Evolutionary conservation across 495 filamentous ascomycete genomes (phyloP).

Genomic region (Penicillium psychrofluorescens): DNA sequence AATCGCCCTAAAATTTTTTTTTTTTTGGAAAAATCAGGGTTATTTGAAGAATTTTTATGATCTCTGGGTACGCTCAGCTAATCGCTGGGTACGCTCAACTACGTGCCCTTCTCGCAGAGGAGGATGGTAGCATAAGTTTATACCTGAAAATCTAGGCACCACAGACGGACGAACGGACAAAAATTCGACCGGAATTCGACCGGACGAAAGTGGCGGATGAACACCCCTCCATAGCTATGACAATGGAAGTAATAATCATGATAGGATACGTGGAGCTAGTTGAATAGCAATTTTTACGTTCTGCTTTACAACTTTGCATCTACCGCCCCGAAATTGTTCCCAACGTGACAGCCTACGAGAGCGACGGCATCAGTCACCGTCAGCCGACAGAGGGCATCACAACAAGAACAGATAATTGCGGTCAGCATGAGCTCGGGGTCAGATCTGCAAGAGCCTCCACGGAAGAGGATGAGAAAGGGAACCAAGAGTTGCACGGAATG

Average conservation of each 20-base stretch:
- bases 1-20: too few species aligned
- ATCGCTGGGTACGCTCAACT: too few species aligned
- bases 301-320: too few species aligned
- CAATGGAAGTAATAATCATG: background rate
- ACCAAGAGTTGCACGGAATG: constrained; percentile 36
- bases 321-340: too few species aligned
- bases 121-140: too few species aligned
- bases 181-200: background rate
- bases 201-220: background rate
- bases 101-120: too few species aligned
- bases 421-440: constrained; percentile 10
- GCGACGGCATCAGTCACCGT: constrained; percentile 1
- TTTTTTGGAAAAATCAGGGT: too few species aligned
- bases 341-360: background rate
- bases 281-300: too few species aligned
- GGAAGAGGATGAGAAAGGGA: constrained; percentile 33
- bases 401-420: background rate
- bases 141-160: too few species aligned
- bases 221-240: background rate
- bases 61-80: too few species aligned
- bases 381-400: constrained; percentile 4
- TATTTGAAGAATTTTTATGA: too few species aligned
- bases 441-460: constrained; percentile 20
- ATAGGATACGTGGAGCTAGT: too few species aligned
- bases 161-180: background rate